Evolutionary conservation across 2,329 filamentous ascomycete species (phyloP).

Genomic region (Arthroderma sp.): DNA sequence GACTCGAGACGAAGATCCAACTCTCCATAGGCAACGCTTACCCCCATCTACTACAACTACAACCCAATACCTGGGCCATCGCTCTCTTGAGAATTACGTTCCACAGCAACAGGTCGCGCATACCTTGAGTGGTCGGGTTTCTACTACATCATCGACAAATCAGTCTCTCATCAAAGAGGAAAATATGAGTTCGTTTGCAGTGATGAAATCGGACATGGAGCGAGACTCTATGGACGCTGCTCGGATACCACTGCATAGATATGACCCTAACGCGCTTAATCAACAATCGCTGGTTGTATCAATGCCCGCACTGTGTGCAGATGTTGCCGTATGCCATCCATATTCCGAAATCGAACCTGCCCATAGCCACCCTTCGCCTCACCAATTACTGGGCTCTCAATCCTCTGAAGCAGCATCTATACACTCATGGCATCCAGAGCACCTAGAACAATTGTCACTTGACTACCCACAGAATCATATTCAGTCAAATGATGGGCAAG

Average conservation of each 20-base stretch:
- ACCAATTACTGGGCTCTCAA: slow-evolving; percentile 27
- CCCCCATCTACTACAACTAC: no score
- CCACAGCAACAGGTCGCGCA: no score
- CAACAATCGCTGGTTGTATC: slow-evolving; percentile 11
- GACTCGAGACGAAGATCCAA: slow-evolving; percentile 31
- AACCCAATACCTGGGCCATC: no score
- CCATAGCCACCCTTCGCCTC: slow-evolving; percentile 24
- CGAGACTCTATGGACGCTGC: slow-evolving; percentile 21
- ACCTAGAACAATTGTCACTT: slow-evolving; percentile 14
- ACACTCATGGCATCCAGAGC: slow-evolving; percentile 30
- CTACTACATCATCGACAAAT: slow-evolving; percentile 31
- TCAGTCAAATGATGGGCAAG: slow-evolving; percentile 21
- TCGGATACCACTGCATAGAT: slow-evolving; percentile 20
- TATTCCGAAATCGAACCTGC: slow-evolving; percentile 21
- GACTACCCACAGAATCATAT: no score
- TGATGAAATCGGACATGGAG: slow-evolving; percentile 20
- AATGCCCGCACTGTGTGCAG: slow-evolving; percentile 20
- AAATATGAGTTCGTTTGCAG: slow-evolving; percentile 20
- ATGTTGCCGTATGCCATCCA: slow-evolving; percentile 19
- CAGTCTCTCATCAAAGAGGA: slow-evolving; percentile 29
- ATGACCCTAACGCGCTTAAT: slow-evolving; percentile 21
- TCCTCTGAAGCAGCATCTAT: slow-evolving; percentile 27
- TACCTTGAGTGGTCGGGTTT: no score
- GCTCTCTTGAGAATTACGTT: no score
- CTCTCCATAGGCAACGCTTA: slow-evolving; percentile 14